A percentile compares a stretch with the other conserved stretches of the same genome.
Conservation (phyloP, 495 filamentous ascomycete genomes). For the Penicillium daleae region DNA sequence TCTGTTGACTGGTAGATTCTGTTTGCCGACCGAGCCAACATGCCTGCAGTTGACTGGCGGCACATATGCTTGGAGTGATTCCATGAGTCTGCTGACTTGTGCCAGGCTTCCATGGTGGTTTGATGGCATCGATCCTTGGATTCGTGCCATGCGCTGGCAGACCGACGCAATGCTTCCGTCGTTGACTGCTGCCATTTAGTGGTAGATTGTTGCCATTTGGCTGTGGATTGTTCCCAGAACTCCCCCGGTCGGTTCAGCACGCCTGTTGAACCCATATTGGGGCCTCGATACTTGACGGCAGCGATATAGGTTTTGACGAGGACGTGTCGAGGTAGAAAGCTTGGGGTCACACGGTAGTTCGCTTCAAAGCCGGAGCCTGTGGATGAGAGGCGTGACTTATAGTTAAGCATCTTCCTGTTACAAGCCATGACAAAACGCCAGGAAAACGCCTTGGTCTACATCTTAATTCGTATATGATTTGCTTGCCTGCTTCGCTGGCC, state of each 20-base stretch:
- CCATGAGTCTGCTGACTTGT: slow-evolving; percentile 8
- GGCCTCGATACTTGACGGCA: neutral
- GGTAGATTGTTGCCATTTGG: slow-evolving; percentile 6
- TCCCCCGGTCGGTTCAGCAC: neutral
- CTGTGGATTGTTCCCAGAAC: neutral
- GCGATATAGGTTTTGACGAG: neutral
- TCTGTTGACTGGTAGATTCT: slow-evolving; percentile 13
- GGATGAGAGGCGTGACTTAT: neutral
- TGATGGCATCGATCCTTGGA: slow-evolving; percentile 18
- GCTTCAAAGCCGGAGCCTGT: neutral
- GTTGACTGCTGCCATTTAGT: slow-evolving; percentile 21
- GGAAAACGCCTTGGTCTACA: neutral
- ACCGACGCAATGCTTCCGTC: slow-evolving; percentile 16
- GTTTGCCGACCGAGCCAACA: slow-evolving; percentile 9
- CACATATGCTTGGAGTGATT: slow-evolving; percentile 11
- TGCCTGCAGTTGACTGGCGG: slow-evolving; percentile 15
- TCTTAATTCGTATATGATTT: neutral
- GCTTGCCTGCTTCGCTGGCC: neutral
- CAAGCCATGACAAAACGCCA: neutral
- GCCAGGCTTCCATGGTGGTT: slow-evolving; percentile 5
- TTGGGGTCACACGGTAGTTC: neutral
- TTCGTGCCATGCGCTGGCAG: slow-evolving; percentile 12
- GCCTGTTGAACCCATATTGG: neutral
- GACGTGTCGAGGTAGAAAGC: neutral
- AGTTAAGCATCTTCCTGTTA: neutral